Percentiles rank a stretch among this genome's conserved stretches.
These are phyloP conservation scores for Rhizophora mangle DNA, from an alignment of 345 rosid genomes.

Conservation along the genomic window DNA sequence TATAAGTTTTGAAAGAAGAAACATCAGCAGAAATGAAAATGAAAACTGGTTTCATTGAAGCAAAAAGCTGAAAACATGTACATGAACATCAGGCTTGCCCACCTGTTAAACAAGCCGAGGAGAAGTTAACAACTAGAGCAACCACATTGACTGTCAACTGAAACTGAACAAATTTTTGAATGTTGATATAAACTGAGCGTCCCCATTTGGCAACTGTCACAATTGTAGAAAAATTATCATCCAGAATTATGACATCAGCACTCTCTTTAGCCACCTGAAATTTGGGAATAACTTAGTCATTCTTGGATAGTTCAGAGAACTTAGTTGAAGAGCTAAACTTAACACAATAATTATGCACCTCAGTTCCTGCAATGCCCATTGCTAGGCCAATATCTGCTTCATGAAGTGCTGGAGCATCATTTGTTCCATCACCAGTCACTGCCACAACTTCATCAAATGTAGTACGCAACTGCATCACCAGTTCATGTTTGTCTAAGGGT, in stretches of 20 bases:
- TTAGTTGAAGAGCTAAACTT: not conserved
- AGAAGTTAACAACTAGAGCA: conserved; percentile 78
- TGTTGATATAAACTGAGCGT: conserved; percentile 86
- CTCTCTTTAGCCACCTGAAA: conserved; percentile 96
- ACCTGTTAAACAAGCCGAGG: conserved; percentile 94
- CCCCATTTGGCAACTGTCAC: conserved; percentile 98
- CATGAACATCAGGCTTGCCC: conserved; percentile 8
- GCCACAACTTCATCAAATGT: conserved; percentile 82
- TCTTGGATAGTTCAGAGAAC: not conserved
- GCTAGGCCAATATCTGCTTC: conserved; percentile 98
- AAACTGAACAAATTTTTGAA: conserved; percentile 93
- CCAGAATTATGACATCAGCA: conserved; percentile 90
- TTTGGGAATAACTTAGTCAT: conserved; percentile 19
- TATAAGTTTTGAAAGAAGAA: conserved; percentile 7
- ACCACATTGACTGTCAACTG: conserved; percentile 91
- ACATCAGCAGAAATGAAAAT: conserved; percentile 3
- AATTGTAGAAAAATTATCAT: conserved; percentile 90
- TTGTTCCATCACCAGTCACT: conserved; percentile 94
- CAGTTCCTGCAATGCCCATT: conserved; percentile 98
- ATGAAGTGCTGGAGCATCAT: conserved; percentile 96
- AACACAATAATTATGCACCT: conserved; percentile 36
- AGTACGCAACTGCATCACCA: conserved; percentile 77
- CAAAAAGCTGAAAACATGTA: conserved; percentile 4
- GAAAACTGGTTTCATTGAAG: not conserved
- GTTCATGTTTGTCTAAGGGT: conserved; percentile 85